A percentile compares a stretch with the other conserved stretches of the same genome.
phyloP scores from a whole-genome alignment of 2,329 filamentous ascomycete genomes.

The Coniella vitis region DNA sequence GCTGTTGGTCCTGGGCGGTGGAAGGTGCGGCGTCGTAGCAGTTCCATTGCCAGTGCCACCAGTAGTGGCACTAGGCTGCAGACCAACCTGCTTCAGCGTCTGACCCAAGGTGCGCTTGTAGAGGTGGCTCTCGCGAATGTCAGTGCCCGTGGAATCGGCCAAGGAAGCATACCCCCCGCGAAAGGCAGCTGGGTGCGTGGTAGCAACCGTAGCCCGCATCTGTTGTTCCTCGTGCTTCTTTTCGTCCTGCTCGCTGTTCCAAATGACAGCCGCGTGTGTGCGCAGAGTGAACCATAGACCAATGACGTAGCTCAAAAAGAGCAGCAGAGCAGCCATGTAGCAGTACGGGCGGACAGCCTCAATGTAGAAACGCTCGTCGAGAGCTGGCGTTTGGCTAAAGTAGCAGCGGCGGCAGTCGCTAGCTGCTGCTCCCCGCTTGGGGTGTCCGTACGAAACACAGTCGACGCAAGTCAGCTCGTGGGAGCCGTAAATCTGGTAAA shows the following conservation, averaged over 20 bases:
- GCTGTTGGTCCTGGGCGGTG: slow-evolving; percentile 59
- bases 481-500: slow-evolving; percentile 98
- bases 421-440: slow-evolving; percentile 32
- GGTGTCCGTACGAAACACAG: slow-evolving; percentile 43
- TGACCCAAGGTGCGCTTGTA: slow-evolving; percentile 93
- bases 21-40: slow-evolving; percentile 58
- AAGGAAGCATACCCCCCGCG: slow-evolving; percentile 22
- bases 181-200: slow-evolving; percentile 7
- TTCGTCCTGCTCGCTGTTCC: slow-evolving; percentile 79
- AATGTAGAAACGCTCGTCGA: slow-evolving; percentile 82
- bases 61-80: slow-evolving; percentile 35
- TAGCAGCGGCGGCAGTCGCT: slow-evolving; percentile 88
- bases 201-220: slow-evolving; percentile 25
- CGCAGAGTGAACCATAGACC: slow-evolving; percentile 92
- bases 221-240: slow-evolving; percentile 56
- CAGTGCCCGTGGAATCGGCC: slow-evolving; percentile 46
- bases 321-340: slow-evolving; percentile 74
- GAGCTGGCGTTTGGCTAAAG: slow-evolving; percentile 78
- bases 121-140: slow-evolving; percentile 79
- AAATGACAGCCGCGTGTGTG: slow-evolving; percentile 94
- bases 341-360: slow-evolving; percentile 91
- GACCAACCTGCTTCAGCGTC: slow-evolving; percentile 75
- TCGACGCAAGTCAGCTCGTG: slow-evolving; percentile 86
- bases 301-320: slow-evolving; percentile 91
- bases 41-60: slow-evolving; percentile 34